These are phyloP conservation scores for Sporodiniella umbellata DNA, from an alignment of 371 early-diverging fungal species.

Conservation along the genomic window DNA sequence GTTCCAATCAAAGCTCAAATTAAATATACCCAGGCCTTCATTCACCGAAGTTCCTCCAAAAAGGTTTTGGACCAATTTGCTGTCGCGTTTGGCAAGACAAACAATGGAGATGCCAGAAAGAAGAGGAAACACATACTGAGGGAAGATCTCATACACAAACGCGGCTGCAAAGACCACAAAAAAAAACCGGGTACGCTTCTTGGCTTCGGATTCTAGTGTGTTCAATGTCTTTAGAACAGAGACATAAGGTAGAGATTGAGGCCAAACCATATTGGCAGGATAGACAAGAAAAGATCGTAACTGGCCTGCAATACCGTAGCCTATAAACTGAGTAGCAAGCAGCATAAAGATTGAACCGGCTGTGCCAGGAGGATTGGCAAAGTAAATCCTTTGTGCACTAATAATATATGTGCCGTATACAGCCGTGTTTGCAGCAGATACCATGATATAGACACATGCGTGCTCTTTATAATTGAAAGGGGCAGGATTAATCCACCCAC, in stretches of 20 bases:
- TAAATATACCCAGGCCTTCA: constrained; percentile 50
- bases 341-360: constrained; percentile 50
- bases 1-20: constrained; percentile 53
- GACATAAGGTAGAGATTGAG: constrained; percentile 68
- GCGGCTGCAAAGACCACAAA: constrained; percentile 37
- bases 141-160: constrained; percentile 46
- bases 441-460: constrained; percentile 34
- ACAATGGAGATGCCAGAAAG: constrained; percentile 50
- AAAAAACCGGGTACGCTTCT: constrained; percentile 57
- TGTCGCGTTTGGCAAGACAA: constrained; percentile 35
- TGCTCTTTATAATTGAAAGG: constrained; percentile 45
- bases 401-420: constrained; percentile 52
- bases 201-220: constrained; percentile 49
- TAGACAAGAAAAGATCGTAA: constrained; percentile 78
- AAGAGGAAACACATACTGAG: constrained; percentile 45
- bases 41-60: constrained; percentile 46
- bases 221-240: constrained; percentile 78
- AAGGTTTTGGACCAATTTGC: constrained; percentile 48
- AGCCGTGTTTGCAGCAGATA: constrained; percentile 32
- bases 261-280: constrained; percentile 89
- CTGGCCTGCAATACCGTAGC: constrained; percentile 85
- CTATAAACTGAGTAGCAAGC: constrained; percentile 70
- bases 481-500: constrained; percentile 41
- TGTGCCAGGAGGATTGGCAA: constrained; percentile 36
- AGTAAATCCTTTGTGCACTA: constrained; percentile 53